Base-by-base conservation (phyloP, 176 grass and related monocot genomes). In the Urochloa ruziziensis region DNA sequence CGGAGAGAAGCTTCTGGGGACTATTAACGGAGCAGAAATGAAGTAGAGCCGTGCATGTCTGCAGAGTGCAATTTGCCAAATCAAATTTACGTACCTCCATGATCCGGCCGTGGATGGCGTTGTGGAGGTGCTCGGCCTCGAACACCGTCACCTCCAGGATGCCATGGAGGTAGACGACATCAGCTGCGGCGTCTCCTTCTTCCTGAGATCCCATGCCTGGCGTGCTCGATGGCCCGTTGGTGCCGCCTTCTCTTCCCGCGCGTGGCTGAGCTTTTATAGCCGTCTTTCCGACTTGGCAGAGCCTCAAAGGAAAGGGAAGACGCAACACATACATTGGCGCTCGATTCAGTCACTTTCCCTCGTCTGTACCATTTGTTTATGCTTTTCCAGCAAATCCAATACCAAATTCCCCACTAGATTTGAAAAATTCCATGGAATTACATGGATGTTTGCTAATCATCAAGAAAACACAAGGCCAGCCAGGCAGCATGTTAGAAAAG, bases 101-200 rank as follows among this genome's bases (percentile, higher is more conserved):
- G 33, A 94, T 82, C 25, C 83, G 67, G 66, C 78, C 89, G 74
- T 65, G 69, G 66, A 94, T 71, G 67, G 80, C 54, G 69, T 91
- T 81, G 78, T 90, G 89, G 39, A 97, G 89, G 44, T 94, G 85
- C 78, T 83, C 68, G 27, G 91, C 89, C 80, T 97, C 89, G 67
- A 88, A 91, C 73, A 97, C 84, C 3, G 94, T 92, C n/a, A 54
- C 74, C 73, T 94, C 91, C 21, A 97, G 84, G 54, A 94, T 57
- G 72, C 94, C 94, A 75, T 97, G 94, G 30, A 97, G 89, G 71
- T 91, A 81, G n/a, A 56, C n/a, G 46, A 83, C 80, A 51, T 52
- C 77, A 37, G 29, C 59, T 52, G 10, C 10, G 61, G 48, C 28
- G 24, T 12, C 74, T 21, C 24, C 63, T 35, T 18, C 73, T 25